phyloP scores from a whole-genome alignment of 164 flowering plant genomes.

The Brasenia schreberi region DNA sequence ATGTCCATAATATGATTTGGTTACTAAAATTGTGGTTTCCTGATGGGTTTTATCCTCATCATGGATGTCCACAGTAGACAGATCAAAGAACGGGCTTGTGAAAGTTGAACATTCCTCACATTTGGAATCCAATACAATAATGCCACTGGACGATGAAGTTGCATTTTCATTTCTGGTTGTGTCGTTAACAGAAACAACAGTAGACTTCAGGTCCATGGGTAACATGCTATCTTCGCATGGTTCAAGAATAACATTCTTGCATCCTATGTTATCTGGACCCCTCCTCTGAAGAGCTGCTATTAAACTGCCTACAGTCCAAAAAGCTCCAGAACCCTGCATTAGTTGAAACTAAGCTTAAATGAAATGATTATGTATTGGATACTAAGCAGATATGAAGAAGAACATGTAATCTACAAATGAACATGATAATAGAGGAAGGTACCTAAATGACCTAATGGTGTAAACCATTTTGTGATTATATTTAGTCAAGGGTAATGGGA shows the following conservation, averaged over 20 bases:
- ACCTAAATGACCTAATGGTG: too few species aligned
- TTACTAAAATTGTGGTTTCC: not conserved
- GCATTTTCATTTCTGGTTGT: not conserved
- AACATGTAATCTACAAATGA: not conserved
- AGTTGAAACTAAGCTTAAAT: not conserved
- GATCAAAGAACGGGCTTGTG: not conserved
- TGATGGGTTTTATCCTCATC: slow-evolving; percentile 4
- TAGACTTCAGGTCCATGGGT: not conserved
- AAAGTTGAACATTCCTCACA: not conserved
- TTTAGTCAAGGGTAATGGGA: not conserved
- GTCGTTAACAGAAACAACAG: not conserved
- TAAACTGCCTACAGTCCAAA: slow-evolving; percentile 39
- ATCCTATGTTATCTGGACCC: slow-evolving; percentile 86
- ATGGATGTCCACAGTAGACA: not conserved
- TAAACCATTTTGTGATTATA: not conserved
- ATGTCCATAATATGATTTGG: slow-evolving; percentile 5
- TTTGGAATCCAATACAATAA: not conserved
- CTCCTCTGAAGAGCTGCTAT: slow-evolving; percentile 51
- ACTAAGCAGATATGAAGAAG: not conserved
- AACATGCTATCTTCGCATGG: not conserved
- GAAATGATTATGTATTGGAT: not conserved
- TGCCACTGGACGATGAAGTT: not conserved
- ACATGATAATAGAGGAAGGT: too few species aligned
- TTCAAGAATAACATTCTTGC: slow-evolving; percentile 29
- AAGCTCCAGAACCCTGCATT: slow-evolving; percentile 15